phyloP scores from a whole-genome alignment of 129 eudicot species.

The Flaveria ramosissima region DNA sequence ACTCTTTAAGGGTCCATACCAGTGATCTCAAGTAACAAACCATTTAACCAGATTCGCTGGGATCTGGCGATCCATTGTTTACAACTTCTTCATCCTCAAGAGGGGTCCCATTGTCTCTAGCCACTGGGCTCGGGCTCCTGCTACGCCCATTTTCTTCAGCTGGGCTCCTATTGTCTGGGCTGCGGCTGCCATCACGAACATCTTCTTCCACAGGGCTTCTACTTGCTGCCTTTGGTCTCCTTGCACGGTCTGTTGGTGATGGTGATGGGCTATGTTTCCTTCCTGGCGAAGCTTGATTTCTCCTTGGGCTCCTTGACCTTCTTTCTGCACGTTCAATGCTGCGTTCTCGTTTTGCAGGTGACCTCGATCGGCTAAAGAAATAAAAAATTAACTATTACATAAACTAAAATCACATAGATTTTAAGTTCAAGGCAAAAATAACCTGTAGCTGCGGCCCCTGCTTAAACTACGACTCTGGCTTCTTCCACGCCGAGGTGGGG shows the following conservation, averaged over 20 bases:
- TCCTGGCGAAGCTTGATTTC: conserved; percentile 55
- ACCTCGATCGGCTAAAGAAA: conserved; percentile 58
- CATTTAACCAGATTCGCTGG: conserved; percentile 40
- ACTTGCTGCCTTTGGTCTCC: conserved; percentile 34
- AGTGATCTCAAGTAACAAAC: background rate
- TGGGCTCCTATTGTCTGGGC: conserved; percentile 37
- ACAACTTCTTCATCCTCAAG: conserved; percentile 33
- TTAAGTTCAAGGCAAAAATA: background rate
- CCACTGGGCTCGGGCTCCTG: conserved; percentile 35
- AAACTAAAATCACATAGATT: conserved; percentile 2
- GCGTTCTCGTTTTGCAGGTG: conserved; percentile 56
- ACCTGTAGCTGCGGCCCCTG: conserved; percentile 86
- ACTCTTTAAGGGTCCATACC: conserved; percentile 18
- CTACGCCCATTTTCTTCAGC: conserved; percentile 37
- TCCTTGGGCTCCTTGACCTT: conserved; percentile 28
- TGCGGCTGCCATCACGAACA: conserved; percentile 24
- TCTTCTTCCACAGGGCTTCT: conserved; percentile 33
- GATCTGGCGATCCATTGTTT: conserved; percentile 39
- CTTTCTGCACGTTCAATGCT: conserved; percentile 13
- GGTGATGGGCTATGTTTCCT: conserved; percentile 27
- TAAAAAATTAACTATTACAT: background rate
- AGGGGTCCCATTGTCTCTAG: conserved; percentile 37
- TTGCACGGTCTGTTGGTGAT: conserved; percentile 27
- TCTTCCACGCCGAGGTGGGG: conserved; percentile 77
- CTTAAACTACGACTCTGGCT: conserved; percentile 65